Evolutionary conservation across 768 basidiomycete species (phyloP), one percentile per base, ranked within the genome.

Genomic region (Trichaptum fuscoviolaceum): DNA sequence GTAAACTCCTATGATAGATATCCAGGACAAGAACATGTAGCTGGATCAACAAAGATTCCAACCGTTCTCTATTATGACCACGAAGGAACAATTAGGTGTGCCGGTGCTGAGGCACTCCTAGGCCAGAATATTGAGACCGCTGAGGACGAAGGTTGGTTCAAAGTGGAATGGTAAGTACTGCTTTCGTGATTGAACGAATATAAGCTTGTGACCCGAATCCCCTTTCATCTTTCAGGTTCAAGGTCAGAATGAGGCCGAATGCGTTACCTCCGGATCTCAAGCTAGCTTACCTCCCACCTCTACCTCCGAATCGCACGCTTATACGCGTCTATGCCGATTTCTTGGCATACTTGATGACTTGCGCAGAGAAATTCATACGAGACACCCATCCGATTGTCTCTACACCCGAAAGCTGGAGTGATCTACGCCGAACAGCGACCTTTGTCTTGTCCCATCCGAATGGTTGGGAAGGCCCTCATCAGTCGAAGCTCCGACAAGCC

Each of bases 401-500:
- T 52, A 52, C 42, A 12, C 42, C 42, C 84, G 85, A 72, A 71
- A 7, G 79, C 79, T 7, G 68, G 86, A 8, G 76, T 82, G 68
- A 69, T 73, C 20, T 74, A 69, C 9, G 79, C 84, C 35, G 80
- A 85, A 35, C 42, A 52, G 42, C 42, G 20, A 52, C 42, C 2
- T 85, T 82, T 66, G 78, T 89, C 6, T 78, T 89, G 18, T 81
- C 82, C 0, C 87, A 88, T 69, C 87, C 87, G 6, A 88, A 88
- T 68, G 87, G 85, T 0, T 89, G 87, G 87, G 87, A 84, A 68
- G 85, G 85, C 0, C 74, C 72, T 1, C 87, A 89, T 69, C 88
- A 89, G 68, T 76, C 75, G 27, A 77, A 82, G 69, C 85, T 89
- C 76, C 82, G 87, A 3, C 73, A 73, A 25, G 87, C 87, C 1